These are phyloP conservation scores for Alternaria sp. DNA, from an alignment of 2,329 filamentous ascomycete species.

Conservation along the genomic window DNA sequence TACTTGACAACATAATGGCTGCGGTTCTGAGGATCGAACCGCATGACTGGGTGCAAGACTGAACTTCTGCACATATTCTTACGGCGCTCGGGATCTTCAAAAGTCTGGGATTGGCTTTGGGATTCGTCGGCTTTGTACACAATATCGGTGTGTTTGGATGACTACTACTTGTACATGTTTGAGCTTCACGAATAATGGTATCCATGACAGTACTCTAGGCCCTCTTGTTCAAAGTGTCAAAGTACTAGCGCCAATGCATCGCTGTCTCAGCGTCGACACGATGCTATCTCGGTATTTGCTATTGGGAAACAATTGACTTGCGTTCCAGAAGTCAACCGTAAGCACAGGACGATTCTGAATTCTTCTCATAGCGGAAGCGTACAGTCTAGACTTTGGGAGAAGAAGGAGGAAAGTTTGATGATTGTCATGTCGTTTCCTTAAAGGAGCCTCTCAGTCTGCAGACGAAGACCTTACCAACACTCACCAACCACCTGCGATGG, in stretches of 20 bases:
- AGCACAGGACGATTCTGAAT: neutral
- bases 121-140: neutral
- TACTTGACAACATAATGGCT: neutral
- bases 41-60: neutral
- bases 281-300: neutral
- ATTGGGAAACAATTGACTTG: neutral
- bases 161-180: neutral
- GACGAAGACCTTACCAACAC: neutral
- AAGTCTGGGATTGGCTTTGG: neutral
- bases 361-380: too few species aligned
- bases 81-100: neutral
- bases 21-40: neutral
- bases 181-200: conserved; percentile 7
- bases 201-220: neutral
- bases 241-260: neutral
- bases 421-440: neutral
- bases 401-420: neutral
- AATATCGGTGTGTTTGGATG: neutral
- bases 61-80: neutral
- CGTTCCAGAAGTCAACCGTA: neutral
- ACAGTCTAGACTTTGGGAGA: neutral
- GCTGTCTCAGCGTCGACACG: neutral
- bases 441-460: neutral
- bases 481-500: neutral
- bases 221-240: too few species aligned